Evolutionary conservation across 495 filamentous ascomycete genomes (phyloP).

Genomic region (Penicillium chermesinum): DNA sequence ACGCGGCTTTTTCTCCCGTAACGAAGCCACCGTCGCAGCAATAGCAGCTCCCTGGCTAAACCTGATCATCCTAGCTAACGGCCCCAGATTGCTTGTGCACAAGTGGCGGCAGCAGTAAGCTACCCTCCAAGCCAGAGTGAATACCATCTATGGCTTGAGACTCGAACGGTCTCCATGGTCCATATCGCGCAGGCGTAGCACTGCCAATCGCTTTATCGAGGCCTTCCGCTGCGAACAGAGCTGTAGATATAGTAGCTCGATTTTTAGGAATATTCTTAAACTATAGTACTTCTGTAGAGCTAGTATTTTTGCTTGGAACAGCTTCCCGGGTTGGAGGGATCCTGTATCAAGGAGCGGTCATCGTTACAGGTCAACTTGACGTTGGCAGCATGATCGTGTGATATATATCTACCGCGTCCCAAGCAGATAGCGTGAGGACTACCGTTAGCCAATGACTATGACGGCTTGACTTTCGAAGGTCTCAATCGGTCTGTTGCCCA

Average conservation of each 20-base stretch:
- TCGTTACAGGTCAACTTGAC: too few species aligned
- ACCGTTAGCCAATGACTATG: too few species aligned
- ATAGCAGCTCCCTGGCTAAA: constrained; percentile 22
- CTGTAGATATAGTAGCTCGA: not conserved
- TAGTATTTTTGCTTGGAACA: not conserved
- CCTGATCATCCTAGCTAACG: constrained; percentile 30
- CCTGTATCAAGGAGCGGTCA: too few species aligned
- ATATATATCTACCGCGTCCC: too few species aligned
- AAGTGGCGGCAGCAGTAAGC: not conserved
- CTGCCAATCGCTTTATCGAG: too few species aligned
- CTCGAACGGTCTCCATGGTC: not conserved
- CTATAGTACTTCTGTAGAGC: not conserved
- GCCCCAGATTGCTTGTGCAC: constrained; percentile 18
- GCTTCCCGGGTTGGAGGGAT: not conserved
- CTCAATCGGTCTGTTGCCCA: too few species aligned
- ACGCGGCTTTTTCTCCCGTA: not conserved
- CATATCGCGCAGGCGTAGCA: too few species aligned
- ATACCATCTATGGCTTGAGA: not conserved
- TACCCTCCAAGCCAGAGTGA: not conserved
- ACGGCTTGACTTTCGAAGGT: too few species aligned
- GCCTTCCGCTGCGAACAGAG: not conserved
- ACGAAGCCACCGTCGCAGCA: not conserved
- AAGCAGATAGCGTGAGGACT: too few species aligned
- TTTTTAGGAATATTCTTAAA: not conserved
- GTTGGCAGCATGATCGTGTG: too few species aligned